Evolutionary conservation across 108 stramenopile genomes (phyloP), one percentile per base, ranked within the genome.

Genomic region (Craspedostauros australis): DNA sequence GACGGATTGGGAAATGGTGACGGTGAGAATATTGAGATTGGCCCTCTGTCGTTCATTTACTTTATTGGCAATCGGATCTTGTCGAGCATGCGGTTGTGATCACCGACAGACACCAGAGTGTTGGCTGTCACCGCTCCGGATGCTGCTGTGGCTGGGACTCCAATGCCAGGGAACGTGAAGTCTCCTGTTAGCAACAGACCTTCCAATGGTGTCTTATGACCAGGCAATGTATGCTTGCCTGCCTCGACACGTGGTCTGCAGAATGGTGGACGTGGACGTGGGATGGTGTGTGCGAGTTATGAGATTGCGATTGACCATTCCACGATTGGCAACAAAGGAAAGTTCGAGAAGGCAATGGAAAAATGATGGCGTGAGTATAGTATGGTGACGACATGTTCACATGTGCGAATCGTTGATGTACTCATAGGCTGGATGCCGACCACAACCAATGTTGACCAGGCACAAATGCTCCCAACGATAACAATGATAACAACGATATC

Each of bases 81-180:
- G 22, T 68, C 70, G 6, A 85, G 66, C 64, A 76, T 68, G 2
- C 39, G 50, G 53, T 64, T 72, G 54, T 85, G 84, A 34, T 78
- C 48, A 19, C 20, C 31, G 0, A 77, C 69, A 2, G 66, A 57
- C 15, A 80, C 66, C 4, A 85, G 37, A 15, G 54, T 64, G 36
- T 80, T 75, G 6, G 84, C 84, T 14, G 71, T 61, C 42, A 80
- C 80, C 31, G 83, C 84, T 15, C 90, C 90, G 5, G 76, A 62
- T 1, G 86, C 83, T 6, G 84, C 86, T 1, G 79, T 82, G 2
- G 90, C 90, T 8, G 90, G 90, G 11, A 91, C 81, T n/a, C 90
- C 90, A 37, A 91, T 83, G 2, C 90, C 86, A 2, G 90, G 86
- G 24, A 88, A 82, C 3, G 86, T 85, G 31, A 64, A 84, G 54